Conservation (phyloP, 257 asterid genomes). For the Solanum okadae region DNA sequence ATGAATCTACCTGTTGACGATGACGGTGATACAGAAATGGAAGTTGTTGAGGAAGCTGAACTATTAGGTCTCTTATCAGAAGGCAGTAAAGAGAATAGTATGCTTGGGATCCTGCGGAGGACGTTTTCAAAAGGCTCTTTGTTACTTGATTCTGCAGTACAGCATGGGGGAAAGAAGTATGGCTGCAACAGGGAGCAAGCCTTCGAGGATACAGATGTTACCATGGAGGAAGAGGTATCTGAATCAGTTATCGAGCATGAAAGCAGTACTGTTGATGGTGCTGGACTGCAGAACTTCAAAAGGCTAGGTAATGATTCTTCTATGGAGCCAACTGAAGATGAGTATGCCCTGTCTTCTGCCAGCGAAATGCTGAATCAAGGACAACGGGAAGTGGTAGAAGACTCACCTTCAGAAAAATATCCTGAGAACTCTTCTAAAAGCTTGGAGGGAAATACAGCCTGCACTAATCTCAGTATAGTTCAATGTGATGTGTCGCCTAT, state of each 20-base stretch:
- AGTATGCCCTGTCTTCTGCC: background rate
- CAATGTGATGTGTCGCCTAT: constrained; percentile 16
- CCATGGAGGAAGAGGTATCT: constrained; percentile 1
- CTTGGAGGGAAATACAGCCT: constrained; percentile 21
- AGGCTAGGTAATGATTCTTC: background rate
- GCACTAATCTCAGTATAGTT: constrained; percentile 21
- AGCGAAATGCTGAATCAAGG: background rate
- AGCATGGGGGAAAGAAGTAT: background rate
- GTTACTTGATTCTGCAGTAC: background rate
- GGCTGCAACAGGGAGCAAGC: background rate
- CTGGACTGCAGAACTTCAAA: background rate
- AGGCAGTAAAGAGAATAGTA: background rate
- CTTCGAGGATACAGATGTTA: background rate
- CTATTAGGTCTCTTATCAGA: constrained; percentile 1
- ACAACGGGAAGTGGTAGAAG: background rate
- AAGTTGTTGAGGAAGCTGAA: constrained; percentile 54
- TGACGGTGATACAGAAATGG: constrained; percentile 96
- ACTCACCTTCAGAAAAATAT: background rate
- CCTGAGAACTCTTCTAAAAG: constrained; percentile 25
- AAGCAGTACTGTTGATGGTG: background rate
- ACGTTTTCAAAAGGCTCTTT: background rate
- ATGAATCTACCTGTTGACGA: constrained; percentile 53
- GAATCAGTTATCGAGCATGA: background rate
- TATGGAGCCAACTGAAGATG: background rate
- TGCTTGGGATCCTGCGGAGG: constrained; percentile 1